phyloP scores from a whole-genome alignment of 805 yeast species.

The Candida insectorum region DNA sequence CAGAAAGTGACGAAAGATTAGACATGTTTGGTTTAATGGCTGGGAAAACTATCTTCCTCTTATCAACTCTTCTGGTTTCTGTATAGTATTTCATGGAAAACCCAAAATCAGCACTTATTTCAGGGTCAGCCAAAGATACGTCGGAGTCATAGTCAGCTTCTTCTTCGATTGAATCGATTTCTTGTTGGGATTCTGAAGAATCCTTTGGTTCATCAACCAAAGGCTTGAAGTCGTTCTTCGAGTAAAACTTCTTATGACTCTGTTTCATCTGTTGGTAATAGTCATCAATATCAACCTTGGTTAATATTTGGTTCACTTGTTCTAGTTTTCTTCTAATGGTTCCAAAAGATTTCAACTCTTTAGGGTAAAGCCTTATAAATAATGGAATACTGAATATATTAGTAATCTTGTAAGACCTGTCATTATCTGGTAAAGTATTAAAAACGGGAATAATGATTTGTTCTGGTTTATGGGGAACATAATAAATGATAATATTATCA shows the following conservation, averaged over 20 bases:
- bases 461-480: constrained; percentile 41
- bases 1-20: constrained; percentile 33
- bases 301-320: constrained; percentile 22
- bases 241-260: constrained; percentile 15
- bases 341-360: constrained; percentile 56
- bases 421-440: constrained; percentile 38
- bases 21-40: constrained; percentile 38
- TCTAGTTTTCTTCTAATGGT: constrained; percentile 57
- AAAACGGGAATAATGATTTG: constrained; percentile 57
- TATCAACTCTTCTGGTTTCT: constrained; percentile 11
- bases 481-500: constrained; percentile 68
- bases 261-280: constrained; percentile 19
- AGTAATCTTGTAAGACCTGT: constrained; percentile 31
- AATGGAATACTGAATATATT: constrained; percentile 74
- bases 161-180: constrained; percentile 9
- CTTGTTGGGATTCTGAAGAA: not conserved
- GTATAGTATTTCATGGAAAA: constrained; percentile 41
- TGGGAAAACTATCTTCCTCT: constrained; percentile 43
- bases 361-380: constrained; percentile 54
- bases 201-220: constrained; percentile 12
- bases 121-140: constrained; percentile 52
- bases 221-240: constrained; percentile 35
- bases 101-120: constrained; percentile 46
- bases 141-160: constrained; percentile 38
- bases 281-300: constrained; percentile 19